These are phyloP conservation scores for Papiliotrema laurentii DNA, from an alignment of 1,284 basidiomycete species.

Conservation along the genomic window DNA sequence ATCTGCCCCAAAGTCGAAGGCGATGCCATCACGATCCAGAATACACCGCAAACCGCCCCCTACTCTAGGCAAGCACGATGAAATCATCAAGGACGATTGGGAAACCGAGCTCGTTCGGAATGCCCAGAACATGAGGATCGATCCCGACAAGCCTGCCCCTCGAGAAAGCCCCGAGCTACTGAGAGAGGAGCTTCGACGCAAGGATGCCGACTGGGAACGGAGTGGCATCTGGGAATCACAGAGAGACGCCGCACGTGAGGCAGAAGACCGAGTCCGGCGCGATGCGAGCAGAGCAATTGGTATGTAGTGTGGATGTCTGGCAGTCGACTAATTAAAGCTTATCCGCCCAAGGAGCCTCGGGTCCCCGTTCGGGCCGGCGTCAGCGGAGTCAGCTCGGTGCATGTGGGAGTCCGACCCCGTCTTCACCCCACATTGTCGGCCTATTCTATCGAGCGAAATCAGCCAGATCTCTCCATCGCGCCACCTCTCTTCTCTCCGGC, in stretches of 20 bases:
- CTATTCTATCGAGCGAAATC: constrained; percentile 25
- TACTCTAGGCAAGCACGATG: not conserved
- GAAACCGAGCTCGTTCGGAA: constrained; percentile 12
- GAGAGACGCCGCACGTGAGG: constrained; percentile 16
- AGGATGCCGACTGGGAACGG: constrained; percentile 25
- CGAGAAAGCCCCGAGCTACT: not conserved
- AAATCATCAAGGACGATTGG: constrained; percentile 14
- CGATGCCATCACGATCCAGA: not conserved
- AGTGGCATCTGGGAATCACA: constrained; percentile 22
- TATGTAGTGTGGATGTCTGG: constrained; percentile 9
- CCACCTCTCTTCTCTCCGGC: constrained; percentile 23
- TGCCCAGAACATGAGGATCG: constrained; percentile 1
- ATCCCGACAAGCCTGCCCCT: not conserved
- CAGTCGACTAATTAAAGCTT: constrained; percentile 17
- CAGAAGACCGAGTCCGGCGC: constrained; percentile 24
- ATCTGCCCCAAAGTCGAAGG: not conserved
- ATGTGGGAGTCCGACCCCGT: constrained; percentile 35
- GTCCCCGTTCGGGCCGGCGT: constrained; percentile 27
- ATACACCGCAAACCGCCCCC: not conserved
- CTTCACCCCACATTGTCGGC: constrained; percentile 26
- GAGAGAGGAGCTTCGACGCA: constrained; percentile 2
- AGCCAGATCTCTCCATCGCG: constrained; percentile 23
- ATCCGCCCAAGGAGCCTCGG: constrained; percentile 28
- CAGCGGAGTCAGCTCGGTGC: constrained; percentile 32
- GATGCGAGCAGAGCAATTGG: constrained; percentile 26